Evolutionary conservation across 1,284 basidiomycete genomes (phyloP).

Genomic region (Tilletia horrida): DNA sequence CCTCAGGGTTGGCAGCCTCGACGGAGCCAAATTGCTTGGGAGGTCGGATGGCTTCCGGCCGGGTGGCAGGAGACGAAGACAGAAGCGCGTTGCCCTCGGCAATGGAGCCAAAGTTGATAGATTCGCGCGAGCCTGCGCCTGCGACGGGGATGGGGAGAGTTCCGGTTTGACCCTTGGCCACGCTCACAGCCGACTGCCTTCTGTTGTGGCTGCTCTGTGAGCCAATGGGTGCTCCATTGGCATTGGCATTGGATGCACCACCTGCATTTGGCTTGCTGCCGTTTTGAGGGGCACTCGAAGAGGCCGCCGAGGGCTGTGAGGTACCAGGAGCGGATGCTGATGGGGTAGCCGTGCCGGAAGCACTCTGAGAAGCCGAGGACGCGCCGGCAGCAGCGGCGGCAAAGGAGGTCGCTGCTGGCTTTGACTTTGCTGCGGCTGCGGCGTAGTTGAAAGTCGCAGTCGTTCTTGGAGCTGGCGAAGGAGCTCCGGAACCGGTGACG

Average conservation of each 20-base stretch:
- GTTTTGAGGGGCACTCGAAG: constrained; percentile 7
- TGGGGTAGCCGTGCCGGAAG: neutral
- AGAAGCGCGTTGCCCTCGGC: constrained; percentile 55
- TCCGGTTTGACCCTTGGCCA: constrained; percentile 37
- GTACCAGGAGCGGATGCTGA: constrained; percentile 10
- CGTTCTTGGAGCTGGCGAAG: constrained; percentile 13
- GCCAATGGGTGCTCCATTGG: constrained; percentile 30
- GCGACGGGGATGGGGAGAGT: constrained; percentile 23
- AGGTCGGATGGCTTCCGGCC: constrained; percentile 52
- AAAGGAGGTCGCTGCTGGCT: constrained; percentile 7
- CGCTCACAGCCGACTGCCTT: constrained; percentile 47
- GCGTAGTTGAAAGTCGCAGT: constrained; percentile 19
- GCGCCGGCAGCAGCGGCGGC: neutral
- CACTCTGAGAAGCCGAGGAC: neutral
- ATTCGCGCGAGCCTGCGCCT: constrained; percentile 24
- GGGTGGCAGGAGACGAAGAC: constrained; percentile 56
- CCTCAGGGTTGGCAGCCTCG: constrained; percentile 39
- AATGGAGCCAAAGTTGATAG: constrained; percentile 57
- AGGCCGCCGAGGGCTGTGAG: neutral
- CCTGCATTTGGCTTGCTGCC: neutral
- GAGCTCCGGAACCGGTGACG: constrained; percentile 11
- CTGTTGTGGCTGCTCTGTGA: constrained; percentile 23
- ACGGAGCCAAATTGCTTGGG: constrained; percentile 53
- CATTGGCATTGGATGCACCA: neutral
- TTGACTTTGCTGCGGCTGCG: constrained; percentile 13